phyloP scores from a whole-genome alignment of 2,329 filamentous ascomycete genomes.

The Cladosporium austrohemisphaericum region DNA sequence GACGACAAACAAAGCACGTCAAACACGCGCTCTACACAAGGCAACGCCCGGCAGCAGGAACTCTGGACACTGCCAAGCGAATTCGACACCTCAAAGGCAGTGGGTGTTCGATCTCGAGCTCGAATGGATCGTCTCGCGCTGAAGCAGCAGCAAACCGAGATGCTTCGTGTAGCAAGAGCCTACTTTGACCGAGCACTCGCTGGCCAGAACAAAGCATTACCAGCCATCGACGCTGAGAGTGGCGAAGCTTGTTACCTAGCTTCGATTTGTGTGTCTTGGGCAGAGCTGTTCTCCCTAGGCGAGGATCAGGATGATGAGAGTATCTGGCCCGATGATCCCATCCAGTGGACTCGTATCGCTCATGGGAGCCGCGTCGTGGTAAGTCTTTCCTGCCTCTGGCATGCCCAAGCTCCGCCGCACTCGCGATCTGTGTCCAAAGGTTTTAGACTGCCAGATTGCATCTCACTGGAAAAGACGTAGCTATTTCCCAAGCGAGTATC shows the following conservation, averaged over 20 bases:
- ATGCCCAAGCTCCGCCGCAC: no score
- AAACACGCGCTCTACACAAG: neutral
- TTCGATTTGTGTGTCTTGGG: slow-evolving; percentile 24
- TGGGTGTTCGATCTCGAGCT: neutral
- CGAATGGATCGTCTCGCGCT: neutral
- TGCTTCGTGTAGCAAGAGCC: slow-evolving; percentile 22
- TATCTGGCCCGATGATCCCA: slow-evolving; percentile 20
- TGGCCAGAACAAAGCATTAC: slow-evolving; percentile 22
- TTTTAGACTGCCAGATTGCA: no score
- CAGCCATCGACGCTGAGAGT: slow-evolving; percentile 19
- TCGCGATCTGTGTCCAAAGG: no score
- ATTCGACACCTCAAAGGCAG: neutral
- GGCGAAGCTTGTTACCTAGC: slow-evolving; percentile 24
- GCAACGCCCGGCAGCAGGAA: neutral
- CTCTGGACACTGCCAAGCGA: neutral
- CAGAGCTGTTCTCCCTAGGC: slow-evolving; percentile 24
- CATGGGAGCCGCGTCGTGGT: slow-evolving; percentile 19
- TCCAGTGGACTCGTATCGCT: slow-evolving; percentile 25
- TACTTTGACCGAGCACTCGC: slow-evolving; percentile 28
- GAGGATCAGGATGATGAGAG: slow-evolving; percentile 20
- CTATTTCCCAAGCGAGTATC: no score
- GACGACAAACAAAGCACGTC: neutral
- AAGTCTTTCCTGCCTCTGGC: no score
- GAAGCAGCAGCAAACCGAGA: slow-evolving; percentile 14
- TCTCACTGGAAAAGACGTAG: no score